Percentiles rank a stretch among this genome's conserved stretches.
Conservation (phyloP, 192 early-diverging fungal species). For the Spizellomyces punctatus region DNA sequence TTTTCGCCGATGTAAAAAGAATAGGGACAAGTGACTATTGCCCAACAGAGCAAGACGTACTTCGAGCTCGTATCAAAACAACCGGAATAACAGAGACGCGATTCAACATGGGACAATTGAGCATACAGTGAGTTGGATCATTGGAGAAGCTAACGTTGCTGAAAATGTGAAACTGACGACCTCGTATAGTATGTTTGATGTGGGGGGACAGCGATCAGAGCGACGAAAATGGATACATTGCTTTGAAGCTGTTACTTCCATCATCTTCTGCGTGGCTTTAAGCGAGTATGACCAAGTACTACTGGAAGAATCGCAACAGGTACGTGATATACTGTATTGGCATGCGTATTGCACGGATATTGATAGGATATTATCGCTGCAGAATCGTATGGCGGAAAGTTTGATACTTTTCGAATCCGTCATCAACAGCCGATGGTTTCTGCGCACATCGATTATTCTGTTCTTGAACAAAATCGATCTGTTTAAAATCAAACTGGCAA, state of each 20-base stretch:
- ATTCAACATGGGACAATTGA: constrained; percentile 56
- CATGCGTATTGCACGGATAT: too few relatives aligned
- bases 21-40: constrained; percentile 51
- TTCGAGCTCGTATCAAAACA: constrained; percentile 70
- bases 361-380: constrained; percentile 10
- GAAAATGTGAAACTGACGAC: background rate
- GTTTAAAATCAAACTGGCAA: constrained; percentile 77
- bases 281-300: constrained; percentile 93
- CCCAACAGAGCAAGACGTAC: constrained; percentile 65
- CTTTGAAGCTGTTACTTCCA: constrained; percentile 84
- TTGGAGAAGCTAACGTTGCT: background rate
- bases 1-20: constrained; percentile 45
- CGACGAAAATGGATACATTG: constrained; percentile 88
- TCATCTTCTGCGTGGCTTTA: constrained; percentile 92
- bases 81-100: constrained; percentile 64
- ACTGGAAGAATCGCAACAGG: constrained; percentile 69
- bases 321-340: constrained; percentile 8
- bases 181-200: constrained; percentile 73
- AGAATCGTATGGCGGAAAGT: constrained; percentile 93
- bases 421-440: constrained; percentile 91
- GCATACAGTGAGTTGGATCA: constrained; percentile 38
- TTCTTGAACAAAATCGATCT: constrained; percentile 96
- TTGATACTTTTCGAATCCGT: constrained; percentile 88
- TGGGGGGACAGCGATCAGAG: constrained; percentile 83
- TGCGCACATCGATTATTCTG: constrained; percentile 87